phyloP scores from a whole-genome alignment of 257 asterid species.

The Gentiana dahurica region DNA sequence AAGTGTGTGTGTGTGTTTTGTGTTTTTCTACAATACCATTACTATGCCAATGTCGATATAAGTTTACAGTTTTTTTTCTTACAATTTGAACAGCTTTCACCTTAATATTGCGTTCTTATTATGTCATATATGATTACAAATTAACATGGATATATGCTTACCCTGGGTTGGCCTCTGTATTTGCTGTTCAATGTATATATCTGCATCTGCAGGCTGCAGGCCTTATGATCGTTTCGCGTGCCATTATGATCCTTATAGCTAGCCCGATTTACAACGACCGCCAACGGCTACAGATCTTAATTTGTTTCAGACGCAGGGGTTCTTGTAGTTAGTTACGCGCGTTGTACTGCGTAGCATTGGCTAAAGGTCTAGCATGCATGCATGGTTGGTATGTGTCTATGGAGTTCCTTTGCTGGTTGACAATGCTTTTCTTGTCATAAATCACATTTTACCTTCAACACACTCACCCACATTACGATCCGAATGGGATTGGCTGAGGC shows the following conservation, averaged over 20 bases:
- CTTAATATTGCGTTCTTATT: too few species aligned
- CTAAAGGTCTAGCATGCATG: constrained; percentile 36
- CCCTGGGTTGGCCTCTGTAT: too few species aligned
- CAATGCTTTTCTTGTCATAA: constrained; percentile 46
- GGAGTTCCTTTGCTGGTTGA: constrained; percentile 27
- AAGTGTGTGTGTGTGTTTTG: too few species aligned
- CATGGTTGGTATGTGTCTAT: constrained; percentile 28
- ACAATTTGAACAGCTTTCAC: too few species aligned
- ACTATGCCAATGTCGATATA: too few species aligned
- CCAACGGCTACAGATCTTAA: constrained; percentile 38
- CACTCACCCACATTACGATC: constrained; percentile 62
- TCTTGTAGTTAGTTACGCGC: constrained; percentile 17
- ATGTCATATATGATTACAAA: too few species aligned
- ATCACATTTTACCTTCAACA: constrained; percentile 54
- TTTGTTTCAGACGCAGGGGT: constrained; percentile 50
- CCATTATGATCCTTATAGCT: constrained; percentile 44
- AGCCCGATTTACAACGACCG: constrained; percentile 69
- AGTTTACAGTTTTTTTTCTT: too few species aligned
- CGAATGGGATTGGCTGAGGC: constrained; percentile 67
- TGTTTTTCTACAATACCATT: too few species aligned
- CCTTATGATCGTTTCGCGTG: constrained; percentile 55
- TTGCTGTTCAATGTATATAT: too few species aligned
- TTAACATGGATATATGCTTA: too few species aligned
- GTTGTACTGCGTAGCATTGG: constrained; percentile 36
- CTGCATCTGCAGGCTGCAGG: constrained; percentile 14